Conservation (phyloP, 345 rosid species). For the Gossypium bickii region DNA sequence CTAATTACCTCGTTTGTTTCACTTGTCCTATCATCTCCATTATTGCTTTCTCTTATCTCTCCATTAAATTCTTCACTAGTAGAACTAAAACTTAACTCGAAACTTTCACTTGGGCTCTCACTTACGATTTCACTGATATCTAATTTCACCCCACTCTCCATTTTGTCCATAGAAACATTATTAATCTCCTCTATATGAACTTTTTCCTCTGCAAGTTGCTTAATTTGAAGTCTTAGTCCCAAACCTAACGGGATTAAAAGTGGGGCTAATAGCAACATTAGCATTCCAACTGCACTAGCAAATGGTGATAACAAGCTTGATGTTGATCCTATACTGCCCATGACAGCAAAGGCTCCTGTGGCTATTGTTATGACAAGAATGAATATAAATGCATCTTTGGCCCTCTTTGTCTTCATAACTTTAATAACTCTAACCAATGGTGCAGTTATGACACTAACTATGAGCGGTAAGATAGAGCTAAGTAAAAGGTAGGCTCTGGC, state of each 20-base stretch:
- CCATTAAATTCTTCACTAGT: background rate
- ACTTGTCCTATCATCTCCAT: background rate
- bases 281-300: constrained; percentile 40
- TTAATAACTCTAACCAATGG: constrained; percentile 35
- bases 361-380: constrained; percentile 52
- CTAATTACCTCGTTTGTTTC: constrained; percentile 7
- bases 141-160: constrained; percentile 10
- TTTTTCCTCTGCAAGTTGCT: constrained; percentile 19
- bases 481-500: constrained; percentile 60
- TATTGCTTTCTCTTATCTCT: constrained; percentile 18
- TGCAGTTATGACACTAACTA: constrained; percentile 33
- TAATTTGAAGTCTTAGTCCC: constrained; percentile 13
- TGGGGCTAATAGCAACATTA: constrained; percentile 45
- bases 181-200: constrained; percentile 31
- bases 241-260: constrained; percentile 36
- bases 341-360: constrained; percentile 63
- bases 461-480: constrained; percentile 52
- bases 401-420: constrained; percentile 4
- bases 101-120: background rate
- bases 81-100: background rate
- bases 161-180: constrained; percentile 7
- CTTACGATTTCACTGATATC: background rate
- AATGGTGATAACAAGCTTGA: constrained; percentile 25
- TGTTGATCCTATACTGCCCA: constrained; percentile 42
- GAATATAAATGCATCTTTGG: constrained; percentile 31